A percentile compares a stretch with the other conserved stretches of the same genome.
phyloP scores from a whole-genome alignment of 2,329 filamentous ascomycete species.

The Elsinoe ampelina region DNA sequence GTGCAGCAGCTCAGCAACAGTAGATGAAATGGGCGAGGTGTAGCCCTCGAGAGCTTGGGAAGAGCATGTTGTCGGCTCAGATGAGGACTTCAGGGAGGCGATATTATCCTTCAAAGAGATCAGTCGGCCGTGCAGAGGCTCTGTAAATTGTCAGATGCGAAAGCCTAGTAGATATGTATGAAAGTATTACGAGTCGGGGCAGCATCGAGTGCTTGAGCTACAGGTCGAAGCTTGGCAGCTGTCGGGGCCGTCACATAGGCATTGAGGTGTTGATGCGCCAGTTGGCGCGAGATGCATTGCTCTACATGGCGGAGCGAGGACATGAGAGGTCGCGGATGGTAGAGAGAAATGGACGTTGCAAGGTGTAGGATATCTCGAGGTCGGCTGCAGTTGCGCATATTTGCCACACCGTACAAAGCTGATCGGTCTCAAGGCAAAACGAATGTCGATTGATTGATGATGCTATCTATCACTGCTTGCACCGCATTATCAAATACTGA shows the following conservation, averaged over 20 bases:
- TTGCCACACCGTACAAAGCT: not conserved
- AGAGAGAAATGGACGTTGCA: not conserved
- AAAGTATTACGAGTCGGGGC: constrained; percentile 8
- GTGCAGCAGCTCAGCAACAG: constrained; percentile 61
- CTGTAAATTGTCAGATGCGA: not conserved
- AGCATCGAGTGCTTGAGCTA: constrained; percentile 20
- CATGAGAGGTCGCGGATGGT: constrained; percentile 20
- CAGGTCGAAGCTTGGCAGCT: constrained; percentile 20
- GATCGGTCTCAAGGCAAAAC: not conserved
- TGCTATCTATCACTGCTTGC: not conserved
- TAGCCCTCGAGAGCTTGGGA: constrained; percentile 63
- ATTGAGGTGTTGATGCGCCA: constrained; percentile 28
- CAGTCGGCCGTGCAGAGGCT: constrained; percentile 25
- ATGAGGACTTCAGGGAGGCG: constrained; percentile 27
- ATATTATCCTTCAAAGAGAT: constrained; percentile 46
- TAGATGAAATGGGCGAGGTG: constrained; percentile 70
- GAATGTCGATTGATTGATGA: not conserved
- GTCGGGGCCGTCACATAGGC: constrained; percentile 28
- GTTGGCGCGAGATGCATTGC: constrained; percentile 28
- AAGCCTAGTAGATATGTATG: not conserved
- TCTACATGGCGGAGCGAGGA: constrained; percentile 31
- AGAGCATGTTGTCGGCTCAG: constrained; percentile 63
- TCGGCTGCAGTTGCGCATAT: not conserved
- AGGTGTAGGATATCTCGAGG: not conserved
- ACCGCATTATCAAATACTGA: not conserved